phyloP scores from a whole-genome alignment of 225 moss, liverwort and hornwort species.

The Sphagnum tenellum region DNA sequence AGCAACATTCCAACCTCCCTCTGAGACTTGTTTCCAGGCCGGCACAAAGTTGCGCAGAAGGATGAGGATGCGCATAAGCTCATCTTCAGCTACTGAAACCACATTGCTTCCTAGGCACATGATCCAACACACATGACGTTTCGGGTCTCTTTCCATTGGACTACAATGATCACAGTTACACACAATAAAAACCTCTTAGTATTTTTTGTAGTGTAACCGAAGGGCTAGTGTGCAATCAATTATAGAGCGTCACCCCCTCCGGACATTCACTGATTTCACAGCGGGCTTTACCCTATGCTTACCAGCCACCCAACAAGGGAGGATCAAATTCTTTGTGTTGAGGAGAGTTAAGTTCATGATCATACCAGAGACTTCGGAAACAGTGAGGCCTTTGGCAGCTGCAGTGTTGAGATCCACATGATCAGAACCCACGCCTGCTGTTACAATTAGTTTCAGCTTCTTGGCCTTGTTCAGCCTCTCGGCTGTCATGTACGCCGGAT shows the following conservation, averaged over 20 bases:
- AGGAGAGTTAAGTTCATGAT: too few species aligned
- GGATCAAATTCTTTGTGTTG: too few species aligned
- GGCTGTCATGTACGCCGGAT: conserved; percentile 54
- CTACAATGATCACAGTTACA: too few species aligned
- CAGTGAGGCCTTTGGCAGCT: conserved; percentile 36
- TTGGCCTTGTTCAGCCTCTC: conserved; percentile 40
- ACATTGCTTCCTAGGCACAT: conserved; percentile 46
- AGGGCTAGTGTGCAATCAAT: too few species aligned
- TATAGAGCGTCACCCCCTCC: too few species aligned
- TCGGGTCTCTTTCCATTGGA: too few species aligned
- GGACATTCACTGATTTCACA: too few species aligned
- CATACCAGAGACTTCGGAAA: conserved; percentile 50
- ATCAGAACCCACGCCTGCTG: conserved; percentile 63
- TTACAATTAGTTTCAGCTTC: conserved; percentile 43
- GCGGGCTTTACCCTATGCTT: too few species aligned
- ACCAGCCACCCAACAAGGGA: too few species aligned
- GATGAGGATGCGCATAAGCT: conserved; percentile 45
- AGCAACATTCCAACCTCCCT: conserved; percentile 52
- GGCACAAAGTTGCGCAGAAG: conserved; percentile 46
- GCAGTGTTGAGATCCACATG: conserved; percentile 42
- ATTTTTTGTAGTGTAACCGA: too few species aligned
- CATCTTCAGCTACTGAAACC: conserved; percentile 57
- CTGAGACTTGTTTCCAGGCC: conserved; percentile 38
- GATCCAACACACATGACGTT: background rate
- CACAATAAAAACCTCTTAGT: too few species aligned